Evolutionary conservation across 805 yeast species (phyloP).

Genomic region (Sugiyamaella mastotermitis): DNA sequence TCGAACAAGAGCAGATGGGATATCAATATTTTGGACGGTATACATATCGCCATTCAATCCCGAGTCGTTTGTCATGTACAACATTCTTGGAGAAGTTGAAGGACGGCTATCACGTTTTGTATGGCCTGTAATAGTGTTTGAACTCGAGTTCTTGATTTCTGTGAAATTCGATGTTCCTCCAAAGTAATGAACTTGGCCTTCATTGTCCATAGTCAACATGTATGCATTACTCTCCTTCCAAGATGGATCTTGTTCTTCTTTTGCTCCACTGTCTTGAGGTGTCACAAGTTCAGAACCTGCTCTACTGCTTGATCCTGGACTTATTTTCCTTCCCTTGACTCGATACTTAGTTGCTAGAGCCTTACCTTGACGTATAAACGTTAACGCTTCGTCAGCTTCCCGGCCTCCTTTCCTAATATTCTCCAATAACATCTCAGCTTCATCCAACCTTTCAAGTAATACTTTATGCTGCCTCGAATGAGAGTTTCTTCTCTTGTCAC

Average conservation of each 20-base stretch:
- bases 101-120: background rate
- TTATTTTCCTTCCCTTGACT: background rate
- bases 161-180: conserved; percentile 19
- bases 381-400: conserved; percentile 11
- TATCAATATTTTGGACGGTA: conserved; percentile 8
- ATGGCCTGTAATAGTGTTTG: conserved; percentile 8
- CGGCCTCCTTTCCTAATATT: conserved; percentile 14
- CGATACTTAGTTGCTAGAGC: background rate
- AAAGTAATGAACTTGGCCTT: conserved; percentile 17
- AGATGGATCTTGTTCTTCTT: conserved; percentile 5
- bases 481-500: conserved; percentile 14
- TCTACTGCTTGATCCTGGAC: background rate
- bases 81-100: conserved; percentile 2
- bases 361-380: conserved; percentile 9
- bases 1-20: conserved; percentile 10
- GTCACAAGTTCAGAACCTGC: background rate
- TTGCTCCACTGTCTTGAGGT: conserved; percentile 2
- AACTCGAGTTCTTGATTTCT: conserved; percentile 6
- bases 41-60: conserved; percentile 3
- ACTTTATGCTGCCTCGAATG: conserved; percentile 12
- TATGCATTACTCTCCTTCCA: conserved; percentile 12
- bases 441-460: conserved; percentile 7
- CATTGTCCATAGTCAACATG: conserved; percentile 15
- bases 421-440: conserved; percentile 9
- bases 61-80: conserved; percentile 3